Conservation (phyloP, 2,329 filamentous ascomycete species). For the Claviceps cyperi region DNA sequence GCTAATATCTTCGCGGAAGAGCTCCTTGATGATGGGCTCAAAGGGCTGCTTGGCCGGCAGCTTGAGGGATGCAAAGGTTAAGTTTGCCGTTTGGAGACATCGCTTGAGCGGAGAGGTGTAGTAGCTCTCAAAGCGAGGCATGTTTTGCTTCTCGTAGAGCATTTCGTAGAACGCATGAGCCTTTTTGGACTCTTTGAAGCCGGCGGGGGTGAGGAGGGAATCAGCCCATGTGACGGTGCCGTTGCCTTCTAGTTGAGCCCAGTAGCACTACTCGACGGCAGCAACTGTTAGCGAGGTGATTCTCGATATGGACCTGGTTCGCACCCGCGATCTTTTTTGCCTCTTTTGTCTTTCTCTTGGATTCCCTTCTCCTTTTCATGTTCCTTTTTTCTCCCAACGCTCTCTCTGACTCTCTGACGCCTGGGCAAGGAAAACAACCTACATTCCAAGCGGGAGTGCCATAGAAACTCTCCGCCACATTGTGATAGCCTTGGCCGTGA, state of each 20-base stretch:
- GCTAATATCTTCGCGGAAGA: constrained; percentile 50
- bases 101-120: constrained; percentile 50
- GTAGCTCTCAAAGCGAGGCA: constrained; percentile 48
- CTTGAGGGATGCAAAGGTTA: constrained; percentile 42
- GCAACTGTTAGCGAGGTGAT: background rate
- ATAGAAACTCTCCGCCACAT: constrained; percentile 49
- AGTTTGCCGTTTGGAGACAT: constrained; percentile 46
- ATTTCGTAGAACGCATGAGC: constrained; percentile 45
- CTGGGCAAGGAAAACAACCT: constrained; percentile 13
- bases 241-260: constrained; percentile 49
- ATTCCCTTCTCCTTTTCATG: too few species aligned
- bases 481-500: constrained; percentile 54
- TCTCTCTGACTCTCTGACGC: too few species aligned
- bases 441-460: constrained; percentile 57
- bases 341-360: background rate
- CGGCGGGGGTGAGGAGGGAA: constrained; percentile 43
- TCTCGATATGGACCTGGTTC: background rate
- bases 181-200: constrained; percentile 40
- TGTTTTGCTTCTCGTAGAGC: constrained; percentile 35
- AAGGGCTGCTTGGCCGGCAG: constrained; percentile 38
- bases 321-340: too few species aligned
- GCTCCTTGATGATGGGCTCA: constrained; percentile 46
- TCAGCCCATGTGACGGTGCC: constrained; percentile 49
- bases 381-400: too few species aligned
- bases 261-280: constrained; percentile 39